Base-by-base conservation (phyloP, 2,329 filamentous ascomycete species). In the Fusarium torulosum region DNA sequence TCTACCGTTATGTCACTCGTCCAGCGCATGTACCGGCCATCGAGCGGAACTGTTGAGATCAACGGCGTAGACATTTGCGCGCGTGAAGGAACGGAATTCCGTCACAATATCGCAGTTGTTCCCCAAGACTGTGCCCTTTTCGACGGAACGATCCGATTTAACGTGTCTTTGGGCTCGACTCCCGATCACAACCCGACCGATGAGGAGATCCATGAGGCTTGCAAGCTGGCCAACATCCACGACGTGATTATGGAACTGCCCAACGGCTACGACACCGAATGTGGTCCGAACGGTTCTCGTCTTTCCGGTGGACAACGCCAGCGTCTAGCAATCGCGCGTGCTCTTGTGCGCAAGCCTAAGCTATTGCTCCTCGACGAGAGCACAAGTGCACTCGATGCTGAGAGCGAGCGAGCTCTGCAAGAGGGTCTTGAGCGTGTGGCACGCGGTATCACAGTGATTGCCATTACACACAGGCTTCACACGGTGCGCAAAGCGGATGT, bases 241-340 rank as follows among this genome's bases (percentile, higher is more conserved):
- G 88, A 92, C 25, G 87, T 86, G 23, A 90, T 93, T 68, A 78
- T 81, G 57, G 78, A 82, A 1, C 78, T 93, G 17, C 89, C 89
- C 0, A 79, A 90, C 15, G 88, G 89, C 1, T 92, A 92, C 72
- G 78, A 90, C 14, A 92, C 90, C 0, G 84, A 86, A 62, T 82
- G 89, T 25, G 85, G 94, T 8, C 89, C 91, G n/a, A 90, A 91
- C 64, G 91, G 91, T 3, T 90, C 90, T 0, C 85, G 90, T 21
- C 79, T 96, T 4, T 94, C 91, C 0, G 93, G 92, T 3, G 93
- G 93, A 0, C 93, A 96, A 75, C 87, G 90, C 17, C 93, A 96
- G 76, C 86, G 92, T 1, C 79, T 96, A 15, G 89, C 90, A 1
- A 94, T 97, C 73, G 92, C 93, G 0, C 84, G 93, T 23, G 92